Percentiles rank a stretch among this genome's conserved stretches.
These are phyloP conservation scores for Alternaria hordeiaustralica DNA, from an alignment of 2,329 filamentous ascomycete genomes.

Conservation along the genomic window DNA sequence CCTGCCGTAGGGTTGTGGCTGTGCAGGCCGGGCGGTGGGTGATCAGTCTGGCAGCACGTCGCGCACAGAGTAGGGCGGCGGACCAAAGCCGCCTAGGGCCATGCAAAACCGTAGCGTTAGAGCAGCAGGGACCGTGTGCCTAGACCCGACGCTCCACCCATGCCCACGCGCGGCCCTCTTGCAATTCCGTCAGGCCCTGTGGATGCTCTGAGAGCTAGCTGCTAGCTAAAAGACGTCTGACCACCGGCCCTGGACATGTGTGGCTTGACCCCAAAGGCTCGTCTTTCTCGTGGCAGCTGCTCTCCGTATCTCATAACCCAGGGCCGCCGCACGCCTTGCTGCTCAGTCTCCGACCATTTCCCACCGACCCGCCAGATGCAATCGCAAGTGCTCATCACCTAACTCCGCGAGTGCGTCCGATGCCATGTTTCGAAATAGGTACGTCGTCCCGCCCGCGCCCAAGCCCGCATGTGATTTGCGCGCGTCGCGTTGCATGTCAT, in stretches of 20 bases:
- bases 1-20: slow-evolving; percentile 46
- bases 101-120: slow-evolving; percentile 29
- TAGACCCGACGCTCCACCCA: slow-evolving; percentile 32
- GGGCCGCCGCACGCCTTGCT: slow-evolving; percentile 15
- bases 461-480: slow-evolving; percentile 29
- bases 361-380: slow-evolving; percentile 6
- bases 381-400: neutral
- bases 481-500: slow-evolving; percentile 33
- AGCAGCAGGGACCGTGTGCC: slow-evolving; percentile 27
- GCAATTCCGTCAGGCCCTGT: slow-evolving; percentile 26
- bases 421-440: slow-evolving; percentile 57
- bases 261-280: slow-evolving; percentile 41
- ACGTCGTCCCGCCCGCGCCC: slow-evolving; percentile 27
- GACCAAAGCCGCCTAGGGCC: slow-evolving; percentile 19
- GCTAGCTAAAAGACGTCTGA: slow-evolving; percentile 49
- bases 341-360: neutral
- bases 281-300: slow-evolving; percentile 40
- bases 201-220: slow-evolving; percentile 38
- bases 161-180: slow-evolving; percentile 35
- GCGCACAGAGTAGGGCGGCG: slow-evolving; percentile 21
- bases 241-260: slow-evolving; percentile 35
- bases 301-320: slow-evolving; percentile 43
- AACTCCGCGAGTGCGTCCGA: slow-evolving; percentile 12
- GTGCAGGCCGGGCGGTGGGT: slow-evolving; percentile 35
- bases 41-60: slow-evolving; percentile 17